These are phyloP conservation scores for Polychaeton citri DNA, from an alignment of 2,329 filamentous ascomycete species.

Conservation along the genomic window DNA sequence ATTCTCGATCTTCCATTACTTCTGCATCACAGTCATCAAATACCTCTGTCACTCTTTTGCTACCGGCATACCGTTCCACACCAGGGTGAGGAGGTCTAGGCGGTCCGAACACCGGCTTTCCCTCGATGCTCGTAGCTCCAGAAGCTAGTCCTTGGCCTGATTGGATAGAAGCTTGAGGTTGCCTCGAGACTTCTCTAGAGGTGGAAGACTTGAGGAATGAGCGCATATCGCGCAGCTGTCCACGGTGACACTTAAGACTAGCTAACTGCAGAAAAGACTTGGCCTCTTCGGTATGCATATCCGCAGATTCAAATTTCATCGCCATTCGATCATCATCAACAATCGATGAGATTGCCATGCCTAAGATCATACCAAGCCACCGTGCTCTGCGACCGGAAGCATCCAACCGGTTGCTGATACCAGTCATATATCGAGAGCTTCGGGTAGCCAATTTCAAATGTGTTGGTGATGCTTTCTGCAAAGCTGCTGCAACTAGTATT, in stretches of 20 bases:
- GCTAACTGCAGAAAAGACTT: constrained; percentile 60
- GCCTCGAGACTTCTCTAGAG: too few species aligned
- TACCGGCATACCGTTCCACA: constrained; percentile 10
- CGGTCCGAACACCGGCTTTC: constrained; percentile 19
- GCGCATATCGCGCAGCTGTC: too few species aligned
- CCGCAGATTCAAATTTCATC: constrained; percentile 75
- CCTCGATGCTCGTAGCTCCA: constrained; percentile 14
- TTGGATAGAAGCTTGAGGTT: too few species aligned
- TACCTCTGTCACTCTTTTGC: constrained; percentile 20
- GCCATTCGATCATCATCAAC: constrained; percentile 53
- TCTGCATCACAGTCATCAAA: constrained; percentile 7
- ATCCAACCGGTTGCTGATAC: constrained; percentile 73
- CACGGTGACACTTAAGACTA: too few species aligned
- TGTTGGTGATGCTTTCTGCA: constrained; percentile 52
- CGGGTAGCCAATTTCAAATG: constrained; percentile 57
- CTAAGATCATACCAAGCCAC: constrained; percentile 79
- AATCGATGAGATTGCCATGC: constrained; percentile 55
- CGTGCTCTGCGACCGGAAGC: constrained; percentile 62
- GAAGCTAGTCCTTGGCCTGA: constrained; percentile 7
- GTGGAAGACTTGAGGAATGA: too few species aligned
- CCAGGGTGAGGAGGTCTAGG: constrained; percentile 15
- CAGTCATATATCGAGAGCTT: constrained; percentile 59
- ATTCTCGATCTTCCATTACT: constrained; percentile 25
- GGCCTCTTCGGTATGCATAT: constrained; percentile 59
- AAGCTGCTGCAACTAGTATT: constrained; percentile 62